phyloP scores from a whole-genome alignment of 352 stramenopile genomes.

The Globisporangium paroecandrum region DNA sequence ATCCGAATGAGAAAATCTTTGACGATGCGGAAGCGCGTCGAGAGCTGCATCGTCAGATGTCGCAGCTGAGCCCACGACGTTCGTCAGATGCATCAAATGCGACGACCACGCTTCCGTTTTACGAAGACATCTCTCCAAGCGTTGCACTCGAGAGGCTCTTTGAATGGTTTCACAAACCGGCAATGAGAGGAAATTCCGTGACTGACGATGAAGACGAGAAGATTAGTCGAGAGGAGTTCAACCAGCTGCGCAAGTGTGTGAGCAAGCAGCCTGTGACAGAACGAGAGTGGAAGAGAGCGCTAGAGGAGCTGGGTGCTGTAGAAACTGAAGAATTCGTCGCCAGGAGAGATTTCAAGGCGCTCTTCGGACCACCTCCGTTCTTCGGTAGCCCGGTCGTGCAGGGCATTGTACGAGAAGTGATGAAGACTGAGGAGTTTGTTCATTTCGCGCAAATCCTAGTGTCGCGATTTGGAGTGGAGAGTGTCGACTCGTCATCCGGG shows the following conservation, averaged over 20 bases:
- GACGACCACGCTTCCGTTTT: constrained; percentile 48
- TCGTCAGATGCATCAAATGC: constrained; percentile 19
- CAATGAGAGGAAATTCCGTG: background rate
- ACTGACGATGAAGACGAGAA: constrained; percentile 8
- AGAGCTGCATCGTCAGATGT: constrained; percentile 34
- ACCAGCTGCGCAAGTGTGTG: constrained; percentile 34
- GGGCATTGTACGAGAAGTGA: constrained; percentile 37
- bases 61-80: constrained; percentile 37
- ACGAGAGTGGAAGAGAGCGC: constrained; percentile 35
- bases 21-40: constrained; percentile 20
- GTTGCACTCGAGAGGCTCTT: constrained; percentile 42
- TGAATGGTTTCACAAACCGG: constrained; percentile 25
- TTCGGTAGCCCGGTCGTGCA: constrained; percentile 44
- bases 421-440: constrained; percentile 38
- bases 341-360: constrained; percentile 43
- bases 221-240: constrained; percentile 31
- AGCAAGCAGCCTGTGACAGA: constrained; percentile 25
- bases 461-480: constrained; percentile 29
- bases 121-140: constrained; percentile 46
- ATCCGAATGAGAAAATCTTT: constrained; percentile 35
- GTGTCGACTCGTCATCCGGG: background rate
- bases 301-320: constrained; percentile 31
- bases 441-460: constrained; percentile 43
- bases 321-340: constrained; percentile 20
- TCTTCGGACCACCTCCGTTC: constrained; percentile 54